Percentiles rank a stretch among this genome's conserved stretches.
These are phyloP conservation scores for carrot (Daucus carota) DNA, from an alignment of 129 eudicot species.

Conservation along the genomic window DNA sequence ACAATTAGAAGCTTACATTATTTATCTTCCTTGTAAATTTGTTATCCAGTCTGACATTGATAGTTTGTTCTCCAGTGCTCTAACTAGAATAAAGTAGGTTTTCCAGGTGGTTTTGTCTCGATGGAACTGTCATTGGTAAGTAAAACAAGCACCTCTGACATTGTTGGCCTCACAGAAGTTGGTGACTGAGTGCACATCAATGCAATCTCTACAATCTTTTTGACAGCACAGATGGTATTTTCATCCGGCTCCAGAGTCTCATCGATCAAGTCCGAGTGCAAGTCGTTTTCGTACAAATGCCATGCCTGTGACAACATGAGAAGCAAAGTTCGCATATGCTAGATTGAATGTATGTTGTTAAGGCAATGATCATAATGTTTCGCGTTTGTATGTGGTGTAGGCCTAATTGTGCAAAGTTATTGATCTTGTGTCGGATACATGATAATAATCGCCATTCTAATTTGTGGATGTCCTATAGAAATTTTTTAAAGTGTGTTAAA, in stretches of 20 bases:
- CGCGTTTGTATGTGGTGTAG: neutral
- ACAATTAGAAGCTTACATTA: too few relatives aligned
- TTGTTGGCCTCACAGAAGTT: neutral
- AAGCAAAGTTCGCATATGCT: neutral
- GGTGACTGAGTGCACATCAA: constrained; percentile 5
- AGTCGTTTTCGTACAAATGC: neutral
- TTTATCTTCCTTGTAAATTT: too few relatives aligned
- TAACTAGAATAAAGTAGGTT: neutral
- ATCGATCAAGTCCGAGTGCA: neutral
- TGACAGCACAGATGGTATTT: neutral
- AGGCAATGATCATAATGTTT: neutral
- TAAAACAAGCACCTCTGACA: neutral
- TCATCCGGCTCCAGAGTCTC: neutral
- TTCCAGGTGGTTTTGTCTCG: neutral
- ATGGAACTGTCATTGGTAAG: neutral
- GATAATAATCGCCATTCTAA: too few relatives aligned
- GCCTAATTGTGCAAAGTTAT: too few relatives aligned
- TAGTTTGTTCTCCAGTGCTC: too few relatives aligned
- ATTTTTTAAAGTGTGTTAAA: too few relatives aligned
- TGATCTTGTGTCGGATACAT: too few relatives aligned
- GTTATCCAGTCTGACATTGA: too few relatives aligned
- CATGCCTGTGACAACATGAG: neutral
- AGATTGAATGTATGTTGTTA: neutral
- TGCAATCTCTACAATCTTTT: neutral
- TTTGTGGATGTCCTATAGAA: too few relatives aligned